Evolutionary conservation across 208 protist species (phyloP), one percentile per base, ranked within the genome.

Genomic region (Acanthamoeba divionensis): DNA sequence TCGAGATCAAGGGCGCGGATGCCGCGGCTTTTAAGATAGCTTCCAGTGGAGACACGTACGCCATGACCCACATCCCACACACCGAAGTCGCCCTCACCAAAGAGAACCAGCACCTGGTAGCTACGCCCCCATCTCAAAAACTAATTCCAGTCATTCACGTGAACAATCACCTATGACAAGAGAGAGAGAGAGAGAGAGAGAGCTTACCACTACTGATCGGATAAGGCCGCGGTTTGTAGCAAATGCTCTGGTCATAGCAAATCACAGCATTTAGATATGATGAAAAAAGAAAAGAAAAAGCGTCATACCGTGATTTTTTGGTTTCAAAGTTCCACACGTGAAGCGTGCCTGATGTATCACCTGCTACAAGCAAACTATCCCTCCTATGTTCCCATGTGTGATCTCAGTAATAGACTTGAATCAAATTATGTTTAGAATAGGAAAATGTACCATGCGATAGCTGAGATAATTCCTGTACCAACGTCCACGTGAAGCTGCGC

Each of bases 11-110:
- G 54, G 0, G 75, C 75, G 31, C 75, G 45, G 13, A 85, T 48
- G 29, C 66, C 75, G 29, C 75, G 45, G 36, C 50, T 66, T 55
- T 66, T 66, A n/a, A 85, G 75, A 38, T 85, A 85, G 75, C 54
- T 85, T 31, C 75, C 66, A 21, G 54, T 66, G 21, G 50, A 66
- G 52, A 85, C 44, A 41, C 75, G 75, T n/a, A 66, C 50, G 24
- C 75, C 75, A 38, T 85, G 75, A 24, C 66, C 75, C 54, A 85
- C 45, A 18, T 85, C 75, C 75, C 75, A 85, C 54, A 85, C 75
- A 4, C 75, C 75, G 18, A 85, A 85, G 26, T 85, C 75, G 75
- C 75, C 75, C 54, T 85, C 75, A 33, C 54, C 66, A 24, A 85
- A 85, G 15, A 52, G 50, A 26, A 85, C 75, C 7, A 85, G 31